Conservation (phyloP, 225 moss, liverwort and hornwort genomes). For the Physcomitrium patens region DNA sequence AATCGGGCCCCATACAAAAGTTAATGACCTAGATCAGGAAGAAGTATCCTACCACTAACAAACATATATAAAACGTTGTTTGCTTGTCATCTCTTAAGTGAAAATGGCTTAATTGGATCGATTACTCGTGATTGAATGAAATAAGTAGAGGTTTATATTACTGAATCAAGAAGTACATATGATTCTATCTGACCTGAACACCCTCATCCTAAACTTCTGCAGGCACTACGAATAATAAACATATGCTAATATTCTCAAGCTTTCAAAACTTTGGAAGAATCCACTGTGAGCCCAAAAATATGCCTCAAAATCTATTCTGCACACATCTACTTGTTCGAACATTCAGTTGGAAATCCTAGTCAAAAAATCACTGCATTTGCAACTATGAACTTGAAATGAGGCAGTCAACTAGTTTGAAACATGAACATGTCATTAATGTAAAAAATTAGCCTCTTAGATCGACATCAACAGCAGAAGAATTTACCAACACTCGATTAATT, state of each 20-base stretch:
- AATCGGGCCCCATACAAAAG: neutral
- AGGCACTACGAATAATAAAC: neutral
- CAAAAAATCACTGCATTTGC: constrained; percentile 3
- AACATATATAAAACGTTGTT: neutral
- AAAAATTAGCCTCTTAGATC: neutral
- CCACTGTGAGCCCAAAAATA: neutral
- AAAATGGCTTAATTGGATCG: too few relatives aligned
- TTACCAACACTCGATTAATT: constrained; percentile 95
- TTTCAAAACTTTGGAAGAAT: constrained; percentile 3
- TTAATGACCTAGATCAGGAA: neutral
- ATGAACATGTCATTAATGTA: neutral
- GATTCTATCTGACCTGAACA: neutral
- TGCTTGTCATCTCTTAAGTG: too few relatives aligned
- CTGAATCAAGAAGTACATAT: neutral
- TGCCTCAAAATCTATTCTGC: neutral
- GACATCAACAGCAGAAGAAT: constrained; percentile 25
- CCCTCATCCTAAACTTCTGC: neutral
- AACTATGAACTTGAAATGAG: constrained; percentile 16
- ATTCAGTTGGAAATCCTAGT: constrained; percentile 1
- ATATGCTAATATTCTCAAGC: neutral
- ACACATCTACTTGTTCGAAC: neutral
- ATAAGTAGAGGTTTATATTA: neutral
- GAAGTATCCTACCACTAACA: neutral
- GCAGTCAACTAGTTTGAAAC: constrained; percentile 15
- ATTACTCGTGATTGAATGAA: constrained; percentile 13